Conservation (phyloP, 257 asterid genomes). For the Solanum habrochaites region DNA sequence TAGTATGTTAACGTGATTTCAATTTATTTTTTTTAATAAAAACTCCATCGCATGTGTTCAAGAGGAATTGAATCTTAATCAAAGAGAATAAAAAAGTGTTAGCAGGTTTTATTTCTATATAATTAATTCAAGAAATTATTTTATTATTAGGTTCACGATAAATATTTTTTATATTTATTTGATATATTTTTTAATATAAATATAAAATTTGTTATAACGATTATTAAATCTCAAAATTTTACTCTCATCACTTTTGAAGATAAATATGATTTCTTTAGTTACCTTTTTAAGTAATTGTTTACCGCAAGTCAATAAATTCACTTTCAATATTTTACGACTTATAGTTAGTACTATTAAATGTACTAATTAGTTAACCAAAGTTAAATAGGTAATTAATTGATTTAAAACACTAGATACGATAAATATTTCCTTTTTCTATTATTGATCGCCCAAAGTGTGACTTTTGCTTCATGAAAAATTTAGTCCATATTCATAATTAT, state of each 20-base stretch:
- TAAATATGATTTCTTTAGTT: background rate
- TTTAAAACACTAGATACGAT: background rate
- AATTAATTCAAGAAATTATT: background rate
- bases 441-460: background rate
- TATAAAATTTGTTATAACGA: background rate
- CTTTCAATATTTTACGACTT: background rate
- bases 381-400: background rate
- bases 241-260: background rate
- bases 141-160: background rate
- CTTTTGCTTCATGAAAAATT: background rate
- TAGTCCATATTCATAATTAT: background rate
- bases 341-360: background rate
- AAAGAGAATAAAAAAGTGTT: background rate
- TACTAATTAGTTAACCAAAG: background rate
- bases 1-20: too few species aligned
- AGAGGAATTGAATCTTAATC: background rate
- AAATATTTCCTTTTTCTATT: background rate
- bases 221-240: accelerated
- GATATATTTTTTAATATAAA: background rate
- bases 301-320: background rate
- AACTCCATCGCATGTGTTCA: background rate
- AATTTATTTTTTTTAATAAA: too few species aligned
- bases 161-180: background rate
- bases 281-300: background rate
- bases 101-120: background rate